Evolutionary conservation across 2,329 filamentous ascomycete genomes (phyloP).

Genomic region (Ophiognomonia clavigignenti-juglandacearum): DNA sequence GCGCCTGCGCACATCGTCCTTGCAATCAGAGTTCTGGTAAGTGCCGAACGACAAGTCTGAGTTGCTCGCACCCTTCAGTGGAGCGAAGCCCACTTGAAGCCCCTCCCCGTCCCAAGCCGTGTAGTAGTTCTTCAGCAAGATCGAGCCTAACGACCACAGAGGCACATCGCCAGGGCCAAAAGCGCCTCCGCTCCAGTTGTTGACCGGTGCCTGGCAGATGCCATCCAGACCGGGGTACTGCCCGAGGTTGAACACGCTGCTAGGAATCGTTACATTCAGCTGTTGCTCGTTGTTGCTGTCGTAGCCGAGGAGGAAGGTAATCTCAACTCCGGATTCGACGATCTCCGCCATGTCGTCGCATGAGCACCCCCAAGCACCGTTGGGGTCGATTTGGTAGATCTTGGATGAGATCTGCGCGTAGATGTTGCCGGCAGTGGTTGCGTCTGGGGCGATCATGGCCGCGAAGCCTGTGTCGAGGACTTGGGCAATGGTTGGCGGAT

Average conservation of each 20-base stretch:
- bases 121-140: constrained; percentile 28
- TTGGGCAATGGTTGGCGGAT: constrained; percentile 12
- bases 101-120: constrained; percentile 28
- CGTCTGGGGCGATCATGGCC: constrained; percentile 24
- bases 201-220: constrained; percentile 27
- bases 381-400: constrained; percentile 25
- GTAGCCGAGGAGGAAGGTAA: constrained; percentile 25
- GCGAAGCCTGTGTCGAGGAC: constrained; percentile 27
- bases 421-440: constrained; percentile 21
- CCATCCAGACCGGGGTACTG: constrained; percentile 21
- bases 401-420: constrained; percentile 25
- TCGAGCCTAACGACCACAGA: constrained; percentile 27
- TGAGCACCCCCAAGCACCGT: constrained; percentile 27
- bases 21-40: too few species aligned
- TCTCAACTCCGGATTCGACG: constrained; percentile 13
- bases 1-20: not conserved
- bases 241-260: constrained; percentile 25
- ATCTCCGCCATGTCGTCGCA: constrained; percentile 24
- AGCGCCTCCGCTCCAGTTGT: constrained; percentile 13
- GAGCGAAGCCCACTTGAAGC: constrained; percentile 22
- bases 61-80: not conserved
- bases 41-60: not conserved
- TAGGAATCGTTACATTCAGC: constrained; percentile 24
- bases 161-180: constrained; percentile 4
- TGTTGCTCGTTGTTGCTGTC: constrained; percentile 10